Evolutionary conservation across 2,329 filamentous ascomycete genomes (phyloP), one percentile per base, ranked within the genome.

Genomic region (Cladosporium sp.): DNA sequence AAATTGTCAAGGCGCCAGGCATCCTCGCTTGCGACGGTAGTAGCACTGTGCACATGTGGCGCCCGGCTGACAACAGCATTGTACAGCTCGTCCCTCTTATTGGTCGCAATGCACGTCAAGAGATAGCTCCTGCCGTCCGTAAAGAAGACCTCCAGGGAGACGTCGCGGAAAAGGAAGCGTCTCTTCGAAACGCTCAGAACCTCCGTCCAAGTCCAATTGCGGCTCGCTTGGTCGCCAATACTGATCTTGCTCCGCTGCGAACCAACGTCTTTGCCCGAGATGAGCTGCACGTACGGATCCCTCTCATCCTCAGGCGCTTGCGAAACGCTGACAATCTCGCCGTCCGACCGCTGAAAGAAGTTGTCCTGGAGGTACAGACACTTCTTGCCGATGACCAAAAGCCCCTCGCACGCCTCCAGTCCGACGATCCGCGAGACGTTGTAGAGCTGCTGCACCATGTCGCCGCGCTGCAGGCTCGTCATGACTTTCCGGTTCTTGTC

Each of bases 401-500:
- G 84, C 7, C 93, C 93, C 68, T 98, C 95, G 56, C 88, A 89
- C 8, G 91, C 91, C 66, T 98, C 93, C 3, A 98, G 77, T 9
- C 93, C 93, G 32, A 95, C 85, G 51, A 98, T 92, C 9, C 93
- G 85, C 13, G 93, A 97, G 46, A 97, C 85, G 62, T 98, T 98
- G 76, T 89, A 95, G 1, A 96, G 89, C 53, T 89, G 87, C 67
- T 96, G 89, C 2, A 98, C 92, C 52, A 91, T 82, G 63, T 98
- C 93, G 4, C 91, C 90, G 10, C 87, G 86, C 61, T 95, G 86
- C 9, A 98, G 77, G 58, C 89, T 92, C 48, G 93, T 82, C 89
- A 97, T 95, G 42, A 98, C 92, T 69, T 96, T 96, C 42, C 95
- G 82, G 64, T 98, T 97, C 74, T 96, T 97, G 69, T 98, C 95